These are phyloP conservation scores for Haplographium delicatum DNA, from an alignment of 495 filamentous ascomycete species.

Conservation along the genomic window DNA sequence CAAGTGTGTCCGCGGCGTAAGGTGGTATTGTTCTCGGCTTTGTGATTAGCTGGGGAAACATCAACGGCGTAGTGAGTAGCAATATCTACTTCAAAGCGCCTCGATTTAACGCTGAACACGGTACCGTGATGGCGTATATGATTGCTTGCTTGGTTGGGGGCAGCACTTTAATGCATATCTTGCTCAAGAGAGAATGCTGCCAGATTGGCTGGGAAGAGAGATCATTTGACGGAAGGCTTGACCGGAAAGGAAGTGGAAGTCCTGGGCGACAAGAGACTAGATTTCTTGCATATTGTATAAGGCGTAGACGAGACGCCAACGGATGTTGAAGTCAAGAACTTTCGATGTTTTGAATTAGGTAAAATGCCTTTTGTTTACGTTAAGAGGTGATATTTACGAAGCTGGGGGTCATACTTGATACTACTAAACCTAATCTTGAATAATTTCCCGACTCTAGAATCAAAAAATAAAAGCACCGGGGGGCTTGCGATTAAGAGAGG, in stretches of 20 bases:
- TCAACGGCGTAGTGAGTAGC: conserved; percentile 76
- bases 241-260: conserved; percentile 49
- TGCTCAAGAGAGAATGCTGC: conserved; percentile 63
- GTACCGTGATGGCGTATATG: conserved; percentile 44
- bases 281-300: conserved; percentile 72
- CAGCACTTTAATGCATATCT: conserved; percentile 54
- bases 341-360: not conserved
- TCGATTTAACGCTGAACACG: conserved; percentile 42
- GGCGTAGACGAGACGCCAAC: conserved; percentile 25
- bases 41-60: conserved; percentile 89
- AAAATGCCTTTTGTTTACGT: too few species aligned
- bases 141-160: conserved; percentile 44
- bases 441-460: too few species aligned
- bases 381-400: too few species aligned
- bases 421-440: too few species aligned
- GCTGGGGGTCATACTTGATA: too few species aligned
- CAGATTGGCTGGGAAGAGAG: conserved; percentile 57
- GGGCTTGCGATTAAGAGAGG: too few species aligned
- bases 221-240: conserved; percentile 59
- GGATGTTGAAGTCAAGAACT: not conserved
- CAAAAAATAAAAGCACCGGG: too few species aligned
- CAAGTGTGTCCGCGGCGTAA: too few species aligned
- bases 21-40: conserved; percentile 82
- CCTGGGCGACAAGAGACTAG: conserved; percentile 67
- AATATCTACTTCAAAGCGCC: conserved; percentile 55